phyloP scores from a whole-genome alignment of 495 filamentous ascomycete genomes.

The Aspergillus ellipticus region DNA sequence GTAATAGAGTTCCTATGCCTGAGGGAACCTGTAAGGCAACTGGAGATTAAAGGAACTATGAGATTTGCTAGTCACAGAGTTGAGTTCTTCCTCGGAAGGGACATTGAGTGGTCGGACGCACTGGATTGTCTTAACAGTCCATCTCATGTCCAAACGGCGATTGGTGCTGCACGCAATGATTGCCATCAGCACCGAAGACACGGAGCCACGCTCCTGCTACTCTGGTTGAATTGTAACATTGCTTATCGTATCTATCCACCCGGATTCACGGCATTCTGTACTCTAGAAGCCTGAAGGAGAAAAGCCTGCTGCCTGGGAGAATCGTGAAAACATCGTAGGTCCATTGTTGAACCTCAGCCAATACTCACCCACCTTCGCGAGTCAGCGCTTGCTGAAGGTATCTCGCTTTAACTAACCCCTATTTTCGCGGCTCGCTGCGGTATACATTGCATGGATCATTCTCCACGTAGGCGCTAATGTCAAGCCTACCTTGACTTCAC shows the following conservation, averaged over 20 bases:
- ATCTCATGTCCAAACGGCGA: no score
- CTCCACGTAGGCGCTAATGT: slow-evolving; percentile 1
- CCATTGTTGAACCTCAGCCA: slow-evolving; percentile 2
- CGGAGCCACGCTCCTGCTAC: slow-evolving; percentile 3
- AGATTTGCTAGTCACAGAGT: background rate
- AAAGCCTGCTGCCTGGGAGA: slow-evolving; percentile 2
- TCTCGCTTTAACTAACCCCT: slow-evolving; percentile 1
- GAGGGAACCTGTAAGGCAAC: slow-evolving; percentile 2
- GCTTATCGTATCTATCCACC: slow-evolving; percentile 2
- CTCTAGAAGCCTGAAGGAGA: slow-evolving; percentile 1
- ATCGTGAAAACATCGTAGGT: slow-evolving; percentile 1
- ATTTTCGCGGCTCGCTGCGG: slow-evolving; percentile 1
- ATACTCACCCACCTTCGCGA: slow-evolving; percentile 2
- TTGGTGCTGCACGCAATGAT: slow-evolving; percentile 1
- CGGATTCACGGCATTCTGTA: slow-evolving; percentile 1
- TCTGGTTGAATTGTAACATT: slow-evolving; percentile 4
- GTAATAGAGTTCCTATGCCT: slow-evolving; percentile 1
- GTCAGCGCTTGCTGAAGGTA: background rate
- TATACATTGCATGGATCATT: slow-evolving; percentile 4
- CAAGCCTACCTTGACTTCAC: background rate
- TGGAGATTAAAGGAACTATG: background rate
- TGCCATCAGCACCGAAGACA: slow-evolving; percentile 2
- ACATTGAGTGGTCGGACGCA: no score
- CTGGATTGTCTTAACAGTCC: no score
- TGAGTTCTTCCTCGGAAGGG: no score